These are phyloP conservation scores for Trichophyton rubrum DNA, from an alignment of 2,329 filamentous ascomycete species.

Conservation along the genomic window DNA sequence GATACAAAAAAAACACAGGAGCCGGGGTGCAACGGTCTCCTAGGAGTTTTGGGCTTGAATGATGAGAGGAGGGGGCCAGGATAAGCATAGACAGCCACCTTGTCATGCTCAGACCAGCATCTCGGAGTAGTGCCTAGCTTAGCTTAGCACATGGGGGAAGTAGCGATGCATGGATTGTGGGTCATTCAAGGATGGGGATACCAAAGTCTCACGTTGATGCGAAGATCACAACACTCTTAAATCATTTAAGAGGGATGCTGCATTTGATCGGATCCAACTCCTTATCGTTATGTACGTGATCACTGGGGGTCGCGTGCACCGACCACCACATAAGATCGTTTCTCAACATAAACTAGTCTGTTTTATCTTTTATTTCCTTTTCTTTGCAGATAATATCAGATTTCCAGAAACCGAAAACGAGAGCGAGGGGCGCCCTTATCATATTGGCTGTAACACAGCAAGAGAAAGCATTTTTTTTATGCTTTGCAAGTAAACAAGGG, in stretches of 20 bases:
- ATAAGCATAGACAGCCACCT: slow-evolving; percentile 6
- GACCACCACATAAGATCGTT: not conserved
- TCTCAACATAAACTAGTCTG: not conserved
- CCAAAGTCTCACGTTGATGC: slow-evolving; percentile 4
- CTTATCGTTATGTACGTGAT: slow-evolving; percentile 1
- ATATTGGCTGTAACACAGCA: not conserved
- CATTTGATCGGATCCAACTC: not conserved
- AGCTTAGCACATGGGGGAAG: slow-evolving; percentile 5
- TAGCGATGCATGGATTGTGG: slow-evolving; percentile 4
- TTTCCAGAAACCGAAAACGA: not conserved
- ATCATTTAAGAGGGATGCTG: not conserved
- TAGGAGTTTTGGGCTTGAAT: not conserved
- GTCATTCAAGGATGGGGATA: not conserved
- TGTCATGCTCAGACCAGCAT: slow-evolving; percentile 7
- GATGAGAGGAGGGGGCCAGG: not conserved
- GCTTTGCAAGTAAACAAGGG: not conserved
- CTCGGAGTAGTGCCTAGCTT: slow-evolving; percentile 4
- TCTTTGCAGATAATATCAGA: not conserved
- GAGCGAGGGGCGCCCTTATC: not conserved
- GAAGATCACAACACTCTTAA: slow-evolving; percentile 4
- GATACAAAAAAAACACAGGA: not conserved
- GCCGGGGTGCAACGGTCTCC: not conserved
- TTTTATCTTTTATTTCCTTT: not conserved
- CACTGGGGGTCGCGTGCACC: not conserved
- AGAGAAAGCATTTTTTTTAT: not conserved